Base-by-base conservation (phyloP, 139 green algal genomes). In the Pleodorina starrii region DNA sequence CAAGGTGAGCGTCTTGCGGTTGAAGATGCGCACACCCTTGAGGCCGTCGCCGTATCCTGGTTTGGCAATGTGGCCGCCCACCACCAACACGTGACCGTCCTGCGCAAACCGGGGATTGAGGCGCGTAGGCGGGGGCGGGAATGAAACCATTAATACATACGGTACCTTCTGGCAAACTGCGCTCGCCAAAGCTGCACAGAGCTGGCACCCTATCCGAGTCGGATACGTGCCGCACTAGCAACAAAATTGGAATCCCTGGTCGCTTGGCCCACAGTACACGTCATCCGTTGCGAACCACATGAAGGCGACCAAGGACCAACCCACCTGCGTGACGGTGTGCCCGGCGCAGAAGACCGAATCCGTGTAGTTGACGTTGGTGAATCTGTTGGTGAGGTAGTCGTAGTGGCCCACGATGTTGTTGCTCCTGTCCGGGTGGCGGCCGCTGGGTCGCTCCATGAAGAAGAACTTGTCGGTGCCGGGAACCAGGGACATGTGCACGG, bases 361-460 rank as follows among this genome's bases (percentile, higher is more conserved):
- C 0, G 66, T 84, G 78, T 79, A 85, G 12, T 44, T 42, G n/a
- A 91, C 14, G 87, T 91, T 91, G 25, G 46, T 81, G 40, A 91
- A 91, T 10, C 57, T 75, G 77, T 87, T 79, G 0, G 29, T 46
- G 14, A 81, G 11, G 46, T 77, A 57, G 51, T 91, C 77, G 66
- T 72, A 91, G 50, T 75, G 83, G 0, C 87, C 87, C 0, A 38
- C 77, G n/a, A 93, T 90, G 50, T 74, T 69, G 19, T 54, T 43
- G 40, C 43, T 78, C 0, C 44, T 46, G 44, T 93, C 90, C 16
- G 90, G 90, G 74, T 93, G 90, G 19, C 90, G 84, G 75, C 90
- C 90, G 11, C 50, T 79, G 87, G 87, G 87, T 4, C 87, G 87
- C 66, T 91, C 87, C 87, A 91, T 91, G 87, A 91, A 91, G 51